Percentiles rank a stretch among this genome's conserved stretches.
Evolutionary conservation across 495 filamentous ascomycete species (phyloP).

Genomic region (Neurospora sublineolata): DNA sequence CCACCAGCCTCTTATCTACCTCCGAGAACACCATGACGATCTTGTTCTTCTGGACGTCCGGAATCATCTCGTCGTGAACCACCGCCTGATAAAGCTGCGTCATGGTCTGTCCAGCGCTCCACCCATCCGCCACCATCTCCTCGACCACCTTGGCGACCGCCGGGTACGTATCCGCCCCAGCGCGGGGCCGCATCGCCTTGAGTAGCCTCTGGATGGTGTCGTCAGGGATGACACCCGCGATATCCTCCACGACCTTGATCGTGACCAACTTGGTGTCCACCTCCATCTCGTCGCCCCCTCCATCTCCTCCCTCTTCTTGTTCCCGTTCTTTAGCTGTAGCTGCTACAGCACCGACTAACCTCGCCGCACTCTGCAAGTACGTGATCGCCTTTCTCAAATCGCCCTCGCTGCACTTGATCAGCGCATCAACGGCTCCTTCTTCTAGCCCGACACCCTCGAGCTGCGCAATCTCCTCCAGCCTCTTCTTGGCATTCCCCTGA

Average conservation of each 20-base stretch:
- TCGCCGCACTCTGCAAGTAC: conserved; percentile 81
- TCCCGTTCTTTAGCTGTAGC: conserved; percentile 13
- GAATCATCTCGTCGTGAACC: conserved; percentile 71
- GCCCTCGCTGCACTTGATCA: conserved; percentile 82
- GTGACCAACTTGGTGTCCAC: conserved; percentile 55
- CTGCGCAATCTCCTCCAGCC: conserved; percentile 69
- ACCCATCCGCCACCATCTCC: conserved; percentile 91
- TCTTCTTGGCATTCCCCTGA: conserved; percentile 59
- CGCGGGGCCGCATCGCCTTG: conserved; percentile 65
- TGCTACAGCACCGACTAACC: conserved; percentile 53
- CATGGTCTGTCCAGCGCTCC: conserved; percentile 89
- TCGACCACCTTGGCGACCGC: conserved; percentile 66
- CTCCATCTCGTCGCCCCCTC: conserved; percentile 35
- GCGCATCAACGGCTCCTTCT: conserved; percentile 64
- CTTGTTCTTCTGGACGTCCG: conserved; percentile 77
- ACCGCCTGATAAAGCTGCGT: conserved; percentile 71
- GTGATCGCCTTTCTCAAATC: conserved; percentile 95
- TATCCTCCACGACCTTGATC: conserved; percentile 74
- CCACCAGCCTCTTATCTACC: conserved; percentile 85
- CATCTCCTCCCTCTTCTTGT: conserved; percentile 27
- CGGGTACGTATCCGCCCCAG: conserved; percentile 53
- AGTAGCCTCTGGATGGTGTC: conserved; percentile 56
- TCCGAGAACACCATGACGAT: conserved; percentile 87
- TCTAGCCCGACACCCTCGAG: conserved; percentile 65
- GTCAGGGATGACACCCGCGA: conserved; percentile 86